Base-by-base conservation (phyloP, 495 filamentous ascomycete genomes). In the Penicillium lagena region DNA sequence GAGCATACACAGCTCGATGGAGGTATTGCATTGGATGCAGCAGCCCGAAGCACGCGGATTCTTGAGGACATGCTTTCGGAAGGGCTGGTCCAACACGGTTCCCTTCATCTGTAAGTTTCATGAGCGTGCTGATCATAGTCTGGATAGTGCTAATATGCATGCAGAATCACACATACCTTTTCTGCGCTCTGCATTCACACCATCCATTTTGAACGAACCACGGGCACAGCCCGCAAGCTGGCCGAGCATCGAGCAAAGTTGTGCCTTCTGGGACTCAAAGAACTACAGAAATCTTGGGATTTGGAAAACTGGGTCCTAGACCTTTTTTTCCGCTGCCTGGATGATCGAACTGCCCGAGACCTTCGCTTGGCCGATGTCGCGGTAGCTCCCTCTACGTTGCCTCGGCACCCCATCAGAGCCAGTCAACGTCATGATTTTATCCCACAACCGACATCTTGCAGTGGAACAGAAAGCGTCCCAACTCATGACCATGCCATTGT, bases 251-350 rank as follows among this genome's bases (percentile, higher is more conserved):
- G 71, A 29, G 71, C 71, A 2, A 62, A 72, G 11, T 42, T 73
- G 3, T 75, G 71, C 42, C 56, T 75, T 0, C 51, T 75, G 2
- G 67, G 70, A 1, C 38, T 75, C 8, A 64, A 72, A 35, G 71
- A 75, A 35, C 47, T 75, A 27, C 71, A 75, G 39, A 71, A 68
- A 39, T 64, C 64, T 0, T 75, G 70, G 70, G 68, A 72, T 30
- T 43, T 75, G 37, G 69, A 72, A 35, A 73, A 71, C 28, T 70
- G 67, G 64, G 66, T 73, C 0, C 50, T 73, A 5, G 56, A 73
- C 38, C 50, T 75, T 0, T 73, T 75, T 37, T 69, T 75, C 28
- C 64, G 68, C 7, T 71, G 63, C 29, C 39, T 75, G 7, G 70
- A 73, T 41, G 63, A 69, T 37, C 58, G 65, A 12, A 75, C 66